Evolutionary conservation across 176 grass and related monocot species (phyloP).

Genomic region (Lolium perenne): DNA sequence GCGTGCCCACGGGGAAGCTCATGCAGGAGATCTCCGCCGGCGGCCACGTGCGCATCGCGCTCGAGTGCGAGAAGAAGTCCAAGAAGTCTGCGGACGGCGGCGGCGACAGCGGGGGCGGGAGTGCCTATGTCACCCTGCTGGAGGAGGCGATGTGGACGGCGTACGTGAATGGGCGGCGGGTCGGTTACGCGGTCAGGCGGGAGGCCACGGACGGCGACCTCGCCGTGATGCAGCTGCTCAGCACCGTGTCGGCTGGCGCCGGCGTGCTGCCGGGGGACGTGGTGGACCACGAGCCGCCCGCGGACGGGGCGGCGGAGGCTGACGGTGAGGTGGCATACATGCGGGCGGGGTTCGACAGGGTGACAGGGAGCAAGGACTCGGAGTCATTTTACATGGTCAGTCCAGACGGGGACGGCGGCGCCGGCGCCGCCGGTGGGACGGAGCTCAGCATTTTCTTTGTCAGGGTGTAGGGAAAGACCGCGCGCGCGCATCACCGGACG

Average conservation of each 20-base stretch:
- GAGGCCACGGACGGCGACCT: constrained; percentile 75
- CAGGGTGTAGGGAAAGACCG: constrained; percentile 48
- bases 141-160: constrained; percentile 92
- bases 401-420: constrained; percentile 56
- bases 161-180: constrained; percentile 83
- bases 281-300: constrained; percentile 48
- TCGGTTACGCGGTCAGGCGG: constrained; percentile 76
- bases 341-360: constrained; percentile 80
- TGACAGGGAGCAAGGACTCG: constrained; percentile 86
- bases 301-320: constrained; percentile 38
- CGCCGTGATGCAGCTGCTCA: constrained; percentile 89
- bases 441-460: constrained; percentile 97
- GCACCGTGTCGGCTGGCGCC: constrained; percentile 84
- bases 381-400: constrained; percentile 92
- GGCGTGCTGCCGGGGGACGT: constrained; percentile 81
- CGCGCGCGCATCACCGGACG: neutral
- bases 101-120: neutral
- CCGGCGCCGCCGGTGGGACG: constrained; percentile 49
- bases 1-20: constrained; percentile 77
- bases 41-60: constrained; percentile 71
- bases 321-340: constrained; percentile 85
- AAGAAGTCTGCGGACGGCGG: constrained; percentile 40
- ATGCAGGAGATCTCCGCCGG: constrained; percentile 83
- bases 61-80: constrained; percentile 91
- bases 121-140: constrained; percentile 34